Conservation (phyloP, 2,329 filamentous ascomycete genomes). For the Huntiella abstrusa region DNA sequence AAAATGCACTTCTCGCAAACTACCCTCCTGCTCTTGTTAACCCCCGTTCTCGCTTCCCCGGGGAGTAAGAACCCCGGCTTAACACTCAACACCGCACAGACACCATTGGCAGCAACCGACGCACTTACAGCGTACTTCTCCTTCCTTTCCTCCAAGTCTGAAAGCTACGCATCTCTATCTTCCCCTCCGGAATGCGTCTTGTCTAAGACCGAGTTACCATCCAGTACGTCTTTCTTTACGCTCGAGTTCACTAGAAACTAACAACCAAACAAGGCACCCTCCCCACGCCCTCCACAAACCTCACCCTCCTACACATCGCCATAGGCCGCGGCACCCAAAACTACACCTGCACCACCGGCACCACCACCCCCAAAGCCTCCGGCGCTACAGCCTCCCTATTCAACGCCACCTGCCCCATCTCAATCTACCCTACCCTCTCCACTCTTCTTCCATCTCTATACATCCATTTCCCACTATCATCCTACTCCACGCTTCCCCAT, state of each 20-base stretch:
- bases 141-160: conserved; percentile 35
- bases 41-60: too few relatives aligned
- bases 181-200: conserved; percentile 33
- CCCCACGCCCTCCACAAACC: conserved; percentile 38
- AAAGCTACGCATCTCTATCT: conserved; percentile 25
- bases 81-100: conserved; percentile 12
- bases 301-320: conserved; percentile 56
- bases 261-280: conserved; percentile 25
- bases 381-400: conserved; percentile 74
- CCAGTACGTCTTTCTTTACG: conserved; percentile 21
- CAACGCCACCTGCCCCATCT: conserved; percentile 66
- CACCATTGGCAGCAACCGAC: conserved; percentile 22
- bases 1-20: too few relatives aligned
- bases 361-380: conserved; percentile 38
- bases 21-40: too few relatives aligned
- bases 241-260: not conserved
- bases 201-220: conserved; percentile 31
- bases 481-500: conserved; percentile 7
- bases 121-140: conserved; percentile 43
- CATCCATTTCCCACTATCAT: conserved; percentile 33
- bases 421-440: conserved; percentile 48
- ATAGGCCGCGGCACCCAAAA: conserved; percentile 83
- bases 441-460: conserved; percentile 45
- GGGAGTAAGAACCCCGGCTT: too few relatives aligned
- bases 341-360: conserved; percentile 65